Conservation (phyloP, 2,329 filamentous ascomycete genomes). For the Pseudogymnoascus sp. region DNA sequence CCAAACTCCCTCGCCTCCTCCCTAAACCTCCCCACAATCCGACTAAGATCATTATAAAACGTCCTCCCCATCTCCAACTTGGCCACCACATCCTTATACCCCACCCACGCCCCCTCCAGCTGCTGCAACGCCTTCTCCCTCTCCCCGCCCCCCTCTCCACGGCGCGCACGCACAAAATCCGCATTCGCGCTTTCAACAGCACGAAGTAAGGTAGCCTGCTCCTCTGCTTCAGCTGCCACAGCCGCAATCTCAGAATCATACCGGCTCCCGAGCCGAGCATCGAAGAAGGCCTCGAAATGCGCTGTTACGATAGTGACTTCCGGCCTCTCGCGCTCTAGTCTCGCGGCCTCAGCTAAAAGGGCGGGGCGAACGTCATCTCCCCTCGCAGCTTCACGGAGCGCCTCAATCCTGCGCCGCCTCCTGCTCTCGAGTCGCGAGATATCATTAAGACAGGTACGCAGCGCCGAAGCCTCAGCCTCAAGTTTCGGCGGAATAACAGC, state of each 20-base stretch:
- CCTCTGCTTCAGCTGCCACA: slow-evolving; percentile 61
- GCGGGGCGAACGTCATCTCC: slow-evolving; percentile 83
- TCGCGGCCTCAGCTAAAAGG: slow-evolving; percentile 72
- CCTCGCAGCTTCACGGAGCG: slow-evolving; percentile 68
- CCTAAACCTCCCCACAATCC: slow-evolving; percentile 76
- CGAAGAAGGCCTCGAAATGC: slow-evolving; percentile 89
- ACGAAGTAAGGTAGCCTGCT: slow-evolving; percentile 64
- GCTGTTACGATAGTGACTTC: slow-evolving; percentile 77
- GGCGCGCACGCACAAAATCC: slow-evolving; percentile 65
- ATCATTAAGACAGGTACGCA: slow-evolving; percentile 78
- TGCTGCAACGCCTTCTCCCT: slow-evolving; percentile 80
- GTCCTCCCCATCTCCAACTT: slow-evolving; percentile 88
- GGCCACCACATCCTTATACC: slow-evolving; percentile 91
- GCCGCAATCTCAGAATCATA: slow-evolving; percentile 74
- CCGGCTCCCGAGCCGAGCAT: slow-evolving; percentile 61
- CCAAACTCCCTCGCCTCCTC: slow-evolving; percentile 75
- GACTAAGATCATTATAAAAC: slow-evolving; percentile 93
- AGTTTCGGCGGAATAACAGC: slow-evolving; percentile 73
- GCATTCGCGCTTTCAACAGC: slow-evolving; percentile 69
- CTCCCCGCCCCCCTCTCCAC: slow-evolving; percentile 54
- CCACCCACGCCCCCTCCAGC: slow-evolving; percentile 84
- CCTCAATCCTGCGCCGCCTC: slow-evolving; percentile 70
- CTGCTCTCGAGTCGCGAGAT: slow-evolving; percentile 74
- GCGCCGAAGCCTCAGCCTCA: slow-evolving; percentile 66
- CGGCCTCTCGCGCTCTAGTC: slow-evolving; percentile 78